A percentile compares a stretch with the other conserved stretches of the same genome.
phyloP scores from a whole-genome alignment of 108 stramenopile genomes.

The Seminavis robusta region DNA sequence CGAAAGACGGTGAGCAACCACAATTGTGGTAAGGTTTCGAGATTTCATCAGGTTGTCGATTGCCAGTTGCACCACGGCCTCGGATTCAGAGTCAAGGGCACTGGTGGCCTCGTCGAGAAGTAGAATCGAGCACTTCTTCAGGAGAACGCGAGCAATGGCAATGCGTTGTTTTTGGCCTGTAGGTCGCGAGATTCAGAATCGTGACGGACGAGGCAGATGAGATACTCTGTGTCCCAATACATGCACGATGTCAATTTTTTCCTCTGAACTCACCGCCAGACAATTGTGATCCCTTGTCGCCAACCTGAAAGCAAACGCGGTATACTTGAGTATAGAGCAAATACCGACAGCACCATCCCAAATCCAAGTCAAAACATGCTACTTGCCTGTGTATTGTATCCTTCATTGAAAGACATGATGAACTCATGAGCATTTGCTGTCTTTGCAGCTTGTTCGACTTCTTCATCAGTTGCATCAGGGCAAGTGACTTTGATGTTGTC shows the following conservation, averaged over 20 bases:
- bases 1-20: constrained; percentile 91
- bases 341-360: no score
- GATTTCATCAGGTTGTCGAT: constrained; percentile 48
- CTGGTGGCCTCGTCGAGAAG: constrained; percentile 70
- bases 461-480: constrained; percentile 39
- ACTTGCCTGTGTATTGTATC: constrained; percentile 77
- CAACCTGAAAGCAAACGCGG: no score
- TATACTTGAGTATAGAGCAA: no score
- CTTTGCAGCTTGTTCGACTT: constrained; percentile 71
- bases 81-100: constrained; percentile 77
- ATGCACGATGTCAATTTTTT: no score
- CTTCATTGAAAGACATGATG: constrained; percentile 54
- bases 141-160: constrained; percentile 78
- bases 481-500: constrained; percentile 84
- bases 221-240: no score
- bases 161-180: constrained; percentile 50
- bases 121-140: constrained; percentile 58
- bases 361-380: neutral
- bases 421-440: constrained; percentile 84
- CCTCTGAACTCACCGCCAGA: constrained; percentile 32
- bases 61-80: constrained; percentile 79
- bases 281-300: constrained; percentile 39
- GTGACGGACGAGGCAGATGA: no score
- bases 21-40: constrained; percentile 61
- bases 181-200: no score